phyloP scores from a whole-genome alignment of 1,284 basidiomycete species.

The Ceratobasidium sp. region DNA sequence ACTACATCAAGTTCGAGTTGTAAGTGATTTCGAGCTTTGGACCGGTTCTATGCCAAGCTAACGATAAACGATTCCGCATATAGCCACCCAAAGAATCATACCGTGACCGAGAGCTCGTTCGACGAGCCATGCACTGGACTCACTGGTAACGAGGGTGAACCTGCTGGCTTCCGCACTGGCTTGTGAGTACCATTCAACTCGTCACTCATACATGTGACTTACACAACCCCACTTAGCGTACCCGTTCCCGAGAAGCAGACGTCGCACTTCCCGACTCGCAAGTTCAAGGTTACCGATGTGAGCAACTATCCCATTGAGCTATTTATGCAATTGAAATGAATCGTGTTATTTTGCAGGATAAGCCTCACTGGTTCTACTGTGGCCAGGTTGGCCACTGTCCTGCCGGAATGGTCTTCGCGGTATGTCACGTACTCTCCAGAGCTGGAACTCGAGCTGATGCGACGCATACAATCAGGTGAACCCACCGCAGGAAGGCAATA shows the following conservation, averaged over 20 bases:
- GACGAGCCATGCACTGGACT: conserved; percentile 11
- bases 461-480: background rate
- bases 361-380: conserved; percentile 47
- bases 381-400: conserved; percentile 34
- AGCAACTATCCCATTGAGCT: too few relatives aligned
- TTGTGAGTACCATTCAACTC: conserved; percentile 2
- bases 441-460: background rate
- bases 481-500: too few relatives aligned
- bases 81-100: conserved; percentile 43
- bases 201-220: background rate
- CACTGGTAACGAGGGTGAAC: background rate
- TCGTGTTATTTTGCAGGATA: too few relatives aligned
- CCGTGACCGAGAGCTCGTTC: conserved; percentile 44
- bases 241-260: conserved; percentile 21
- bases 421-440: background rate
- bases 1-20: conserved; percentile 39
- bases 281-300: conserved; percentile 27
- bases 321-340: too few relatives aligned
- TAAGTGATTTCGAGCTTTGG: background rate
- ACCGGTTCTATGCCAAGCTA: too few relatives aligned
- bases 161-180: conserved; percentile 35
- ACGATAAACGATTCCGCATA: too few relatives aligned
- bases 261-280: conserved; percentile 26
- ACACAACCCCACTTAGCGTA: background rate
- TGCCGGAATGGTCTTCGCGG: conserved; percentile 46